Base-by-base conservation (phyloP, 805 yeast species). In the Myxozyma vanderwaltii region DNA sequence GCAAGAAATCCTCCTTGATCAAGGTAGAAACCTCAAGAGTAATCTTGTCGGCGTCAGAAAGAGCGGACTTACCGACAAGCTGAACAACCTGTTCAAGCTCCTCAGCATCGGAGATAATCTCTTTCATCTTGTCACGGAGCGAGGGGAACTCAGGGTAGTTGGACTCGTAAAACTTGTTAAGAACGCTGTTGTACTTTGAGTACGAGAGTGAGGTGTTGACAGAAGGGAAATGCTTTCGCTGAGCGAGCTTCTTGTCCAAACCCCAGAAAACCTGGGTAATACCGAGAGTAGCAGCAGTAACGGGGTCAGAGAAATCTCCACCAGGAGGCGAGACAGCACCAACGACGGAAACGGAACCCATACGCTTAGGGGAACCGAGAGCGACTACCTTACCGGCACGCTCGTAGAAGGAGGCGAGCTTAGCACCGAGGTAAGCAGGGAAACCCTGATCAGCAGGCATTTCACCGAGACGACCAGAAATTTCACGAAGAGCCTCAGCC, bases 361-460 rank as follows among this genome's bases (percentile, higher is more conserved):
- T 73, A 81, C 99, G 91, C 69, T 89, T 88, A 65, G 99, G 99
- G 60, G 96, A 89, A 72, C 99, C 99, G 61, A 94, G 81, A 2
- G 96, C 92, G 70, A 86, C 81, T 46, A 96, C 96, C 75, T 88
- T 90, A 79, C 99, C 99, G 48, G 99, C 99, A 81, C 99, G 90
- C 81, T 94, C 99, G 78, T 94, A 94, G 84, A 94, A 94, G 57
- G 98, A 92, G 58, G 99, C 98, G 71, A 94, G 83, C 75, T 94
- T 94, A 54, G 99, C 97, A 80, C 99, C 99, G 75, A 94, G 82
- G 76, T 94, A 94, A 53, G 99, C 99, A 63, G 99, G 99, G 94
- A 91, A 94, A 82, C 99, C 99, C 82, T 95, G 99, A 79, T 94
- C 99, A 63, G 99, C 99, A 74, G 99, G 99, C 99, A 94, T 94